These are phyloP conservation scores for Coemansia sp. DNA, from an alignment of 192 early-diverging fungal genomes.

Conservation along the genomic window DNA sequence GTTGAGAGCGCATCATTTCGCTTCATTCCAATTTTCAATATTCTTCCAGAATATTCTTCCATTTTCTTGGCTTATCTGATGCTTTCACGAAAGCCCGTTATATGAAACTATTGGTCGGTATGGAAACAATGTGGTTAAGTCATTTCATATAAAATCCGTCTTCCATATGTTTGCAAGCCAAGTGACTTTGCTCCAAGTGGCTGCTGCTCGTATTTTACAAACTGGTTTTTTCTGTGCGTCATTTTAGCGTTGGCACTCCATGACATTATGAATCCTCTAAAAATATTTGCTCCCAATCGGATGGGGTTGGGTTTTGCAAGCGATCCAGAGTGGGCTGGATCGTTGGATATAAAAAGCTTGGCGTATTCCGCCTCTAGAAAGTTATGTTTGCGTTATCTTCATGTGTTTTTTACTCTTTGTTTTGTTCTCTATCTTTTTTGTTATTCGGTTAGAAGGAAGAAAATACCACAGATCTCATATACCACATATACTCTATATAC, in stretches of 20 bases:
- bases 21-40: background rate
- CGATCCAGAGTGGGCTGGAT: background rate
- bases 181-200: background rate
- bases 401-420: background rate
- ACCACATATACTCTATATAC: background rate
- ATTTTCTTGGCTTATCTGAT: constrained; percentile 2
- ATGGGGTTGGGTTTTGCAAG: no score
- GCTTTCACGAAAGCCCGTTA: background rate
- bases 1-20: background rate
- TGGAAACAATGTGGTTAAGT: background rate
- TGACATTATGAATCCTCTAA: no score
- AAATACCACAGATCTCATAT: no score
- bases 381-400: no score
- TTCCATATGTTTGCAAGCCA: background rate
- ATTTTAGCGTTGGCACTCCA: no score
- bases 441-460: background rate
- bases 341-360: background rate
- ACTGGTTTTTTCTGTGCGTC: background rate
- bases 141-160: background rate
- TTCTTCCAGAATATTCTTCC: background rate
- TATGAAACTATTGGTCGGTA: background rate
- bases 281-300: no score
- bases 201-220: background rate
- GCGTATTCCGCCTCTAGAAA: background rate
- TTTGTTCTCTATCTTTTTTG: background rate